Evolutionary conservation across 2,329 filamentous ascomycete species (phyloP).

Genomic region (Talaromyces sp.): DNA sequence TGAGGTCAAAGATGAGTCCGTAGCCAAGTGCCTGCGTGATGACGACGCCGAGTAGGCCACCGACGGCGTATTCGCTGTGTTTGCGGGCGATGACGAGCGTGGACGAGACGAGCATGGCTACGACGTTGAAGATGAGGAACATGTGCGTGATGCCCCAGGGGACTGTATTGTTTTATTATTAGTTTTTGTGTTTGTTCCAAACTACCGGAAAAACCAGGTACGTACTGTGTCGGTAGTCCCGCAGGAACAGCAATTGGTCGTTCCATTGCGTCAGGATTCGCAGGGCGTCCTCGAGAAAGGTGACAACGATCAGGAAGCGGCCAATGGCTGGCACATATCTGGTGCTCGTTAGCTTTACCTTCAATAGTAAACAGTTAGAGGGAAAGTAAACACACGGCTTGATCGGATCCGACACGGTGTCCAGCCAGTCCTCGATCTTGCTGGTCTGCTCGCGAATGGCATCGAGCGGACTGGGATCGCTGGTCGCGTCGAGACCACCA

Average conservation of each 20-base stretch:
- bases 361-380: background rate
- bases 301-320: constrained; percentile 95
- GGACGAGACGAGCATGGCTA: constrained; percentile 81
- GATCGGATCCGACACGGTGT: constrained; percentile 80
- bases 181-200: background rate
- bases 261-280: constrained; percentile 96
- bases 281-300: constrained; percentile 93
- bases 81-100: constrained; percentile 84
- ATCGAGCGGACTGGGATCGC: constrained; percentile 75
- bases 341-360: constrained; percentile 16
- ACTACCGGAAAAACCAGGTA: background rate
- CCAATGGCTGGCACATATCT: constrained; percentile 94
- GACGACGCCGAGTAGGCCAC: constrained; percentile 84
- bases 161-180: constrained; percentile 54
- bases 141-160: constrained; percentile 82
- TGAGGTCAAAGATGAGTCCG: constrained; percentile 96
- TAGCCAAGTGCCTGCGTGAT: constrained; percentile 93
- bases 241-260: constrained; percentile 89
- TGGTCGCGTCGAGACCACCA: constrained; percentile 55
- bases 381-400: constrained; percentile 70
- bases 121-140: constrained; percentile 85
- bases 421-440: constrained; percentile 94
- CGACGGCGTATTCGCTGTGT: constrained; percentile 88
- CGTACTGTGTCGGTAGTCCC: constrained; percentile 90
- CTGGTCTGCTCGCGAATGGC: constrained; percentile 89